Conservation (phyloP, 768 basidiomycete species). For the Mycena alexandri region DNA sequence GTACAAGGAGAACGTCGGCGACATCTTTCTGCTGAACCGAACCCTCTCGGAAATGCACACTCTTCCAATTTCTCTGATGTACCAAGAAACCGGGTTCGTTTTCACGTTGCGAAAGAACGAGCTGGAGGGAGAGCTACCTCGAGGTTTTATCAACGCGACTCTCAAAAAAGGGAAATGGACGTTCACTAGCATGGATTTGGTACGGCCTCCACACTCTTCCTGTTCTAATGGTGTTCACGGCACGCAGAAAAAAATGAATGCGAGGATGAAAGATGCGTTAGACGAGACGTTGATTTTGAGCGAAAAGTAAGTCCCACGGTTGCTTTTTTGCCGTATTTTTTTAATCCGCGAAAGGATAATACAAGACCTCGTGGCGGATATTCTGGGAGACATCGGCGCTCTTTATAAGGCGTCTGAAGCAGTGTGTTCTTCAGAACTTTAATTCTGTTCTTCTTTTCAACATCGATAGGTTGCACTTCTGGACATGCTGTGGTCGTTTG, state of each 20-base stretch:
- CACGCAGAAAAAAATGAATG: conserved; percentile 85
- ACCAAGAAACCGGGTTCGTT: conserved; percentile 81
- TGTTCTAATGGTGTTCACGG: not conserved
- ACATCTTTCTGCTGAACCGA: conserved; percentile 80
- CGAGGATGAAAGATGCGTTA: conserved; percentile 90
- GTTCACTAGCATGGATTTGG: conserved; percentile 88
- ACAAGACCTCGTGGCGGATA: conserved; percentile 77
- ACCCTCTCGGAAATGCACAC: conserved; percentile 71
- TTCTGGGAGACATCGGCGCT: conserved; percentile 79
- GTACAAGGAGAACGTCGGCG: conserved; percentile 92
- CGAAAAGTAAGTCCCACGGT: conserved; percentile 65
- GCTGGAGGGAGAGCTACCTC: conserved; percentile 75
- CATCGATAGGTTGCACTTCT: conserved; percentile 78
- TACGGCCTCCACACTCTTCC: conserved; percentile 48
- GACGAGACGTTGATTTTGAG: conserved; percentile 91
- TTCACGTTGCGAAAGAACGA: conserved; percentile 78
- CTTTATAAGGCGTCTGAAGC: conserved; percentile 95
- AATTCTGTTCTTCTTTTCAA: not conserved
- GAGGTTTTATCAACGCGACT: conserved; percentile 76
- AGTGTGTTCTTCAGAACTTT: conserved; percentile 53
- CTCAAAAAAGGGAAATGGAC: conserved; percentile 77
- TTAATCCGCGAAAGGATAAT: conserved; percentile 70
- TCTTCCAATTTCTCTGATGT: conserved; percentile 74
- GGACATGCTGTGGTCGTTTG: conserved; percentile 93
- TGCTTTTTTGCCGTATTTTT: not conserved